Evolutionary conservation across 148 eudicot species (phyloP), one percentile per base, ranked within the genome.

Genomic region (Cornus kousa): DNA sequence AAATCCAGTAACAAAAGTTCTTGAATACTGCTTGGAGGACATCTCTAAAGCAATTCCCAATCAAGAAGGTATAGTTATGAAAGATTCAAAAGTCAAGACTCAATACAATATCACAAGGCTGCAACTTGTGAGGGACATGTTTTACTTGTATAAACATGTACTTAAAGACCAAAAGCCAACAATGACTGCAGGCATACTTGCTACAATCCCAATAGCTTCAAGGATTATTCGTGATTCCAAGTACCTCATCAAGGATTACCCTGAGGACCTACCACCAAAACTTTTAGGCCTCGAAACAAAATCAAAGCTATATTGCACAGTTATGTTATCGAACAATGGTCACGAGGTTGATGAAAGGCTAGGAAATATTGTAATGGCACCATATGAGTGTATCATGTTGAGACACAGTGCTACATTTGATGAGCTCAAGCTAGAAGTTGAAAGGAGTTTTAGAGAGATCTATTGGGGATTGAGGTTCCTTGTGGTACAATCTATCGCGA

Each of bases 1-100:
- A 31, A 96, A 96, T 84, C 99, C 98, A 0, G 98, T 96, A 16
- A 96, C 98, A 23, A 94, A 96, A 81, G 99, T 96, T 23, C 78
- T 96, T 7, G 98, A 96, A 73, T 96, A 96, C 79, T 90, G 97
- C 82, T 82, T 96, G 62, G 98, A 96, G 77, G 97, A 94, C 71
- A 85, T 94, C 40, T 89, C 98, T 6, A 72, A 74, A 5, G 59
- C 84, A 3, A 70, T 76, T 69, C 68, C 85, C 13, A 77, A 85
- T 69, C 91, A 89, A 80, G 94, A 88, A 75, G 85, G 85, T 37
- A 55, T 81, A 12, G 48, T 72, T 53, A 62, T 70, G 7, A 80
- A 81, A 32, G 90, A 90, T 57, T 81, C 84, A 0, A 87, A 85
- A 75, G 59, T 66, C 24, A 81, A 73, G 59, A 78, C 74, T 9